phyloP scores from a whole-genome alignment of 2,329 filamentous ascomycete species.

The Chaetomium strumarium region DNA sequence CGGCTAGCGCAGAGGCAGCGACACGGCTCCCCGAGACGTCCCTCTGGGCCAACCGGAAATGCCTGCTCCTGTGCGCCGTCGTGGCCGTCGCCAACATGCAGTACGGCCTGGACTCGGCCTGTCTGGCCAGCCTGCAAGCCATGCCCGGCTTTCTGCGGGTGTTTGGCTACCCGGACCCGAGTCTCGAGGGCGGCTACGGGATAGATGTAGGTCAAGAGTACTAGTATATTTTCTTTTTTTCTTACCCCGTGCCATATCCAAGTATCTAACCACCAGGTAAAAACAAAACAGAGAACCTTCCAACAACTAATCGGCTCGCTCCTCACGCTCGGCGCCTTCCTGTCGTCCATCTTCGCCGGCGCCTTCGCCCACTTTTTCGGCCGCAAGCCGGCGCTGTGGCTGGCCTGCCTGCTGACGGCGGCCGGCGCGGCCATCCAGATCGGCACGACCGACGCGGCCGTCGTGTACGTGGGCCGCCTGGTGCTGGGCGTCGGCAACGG shows the following conservation, averaged over 20 bases:
- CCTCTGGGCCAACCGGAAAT: slow-evolving; percentile 38
- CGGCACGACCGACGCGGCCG: slow-evolving; percentile 33
- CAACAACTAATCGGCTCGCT: slow-evolving; percentile 49
- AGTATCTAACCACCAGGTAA: not conserved
- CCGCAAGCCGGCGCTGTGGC: slow-evolving; percentile 40
- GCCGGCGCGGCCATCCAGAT: slow-evolving; percentile 41
- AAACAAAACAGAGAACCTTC: slow-evolving; percentile 37
- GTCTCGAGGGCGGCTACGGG: slow-evolving; percentile 32
- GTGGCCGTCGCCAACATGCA: slow-evolving; percentile 46
- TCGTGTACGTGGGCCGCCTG: slow-evolving; percentile 42
- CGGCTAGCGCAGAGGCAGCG: not conserved
- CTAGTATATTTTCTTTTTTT: too few relatives aligned
- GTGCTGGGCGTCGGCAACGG: slow-evolving; percentile 39
- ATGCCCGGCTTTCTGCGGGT: slow-evolving; percentile 48
- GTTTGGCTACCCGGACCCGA: slow-evolving; percentile 42
- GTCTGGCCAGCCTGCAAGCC: slow-evolving; percentile 41
- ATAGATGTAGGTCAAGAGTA: slow-evolving; percentile 32
- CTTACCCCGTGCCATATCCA: too few relatives aligned
- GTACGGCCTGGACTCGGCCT: slow-evolving; percentile 45
- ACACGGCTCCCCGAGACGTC: slow-evolving; percentile 30
- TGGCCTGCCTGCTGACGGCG: slow-evolving; percentile 40
- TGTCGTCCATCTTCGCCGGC: slow-evolving; percentile 43
- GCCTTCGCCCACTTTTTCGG: slow-evolving; percentile 43
- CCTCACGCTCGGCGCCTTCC: slow-evolving; percentile 44
- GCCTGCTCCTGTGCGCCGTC: slow-evolving; percentile 39